Evolutionary conservation across 2,329 filamentous ascomycete species (phyloP), one percentile per base, ranked within the genome.

Genomic region (Apiospora sp.): DNA sequence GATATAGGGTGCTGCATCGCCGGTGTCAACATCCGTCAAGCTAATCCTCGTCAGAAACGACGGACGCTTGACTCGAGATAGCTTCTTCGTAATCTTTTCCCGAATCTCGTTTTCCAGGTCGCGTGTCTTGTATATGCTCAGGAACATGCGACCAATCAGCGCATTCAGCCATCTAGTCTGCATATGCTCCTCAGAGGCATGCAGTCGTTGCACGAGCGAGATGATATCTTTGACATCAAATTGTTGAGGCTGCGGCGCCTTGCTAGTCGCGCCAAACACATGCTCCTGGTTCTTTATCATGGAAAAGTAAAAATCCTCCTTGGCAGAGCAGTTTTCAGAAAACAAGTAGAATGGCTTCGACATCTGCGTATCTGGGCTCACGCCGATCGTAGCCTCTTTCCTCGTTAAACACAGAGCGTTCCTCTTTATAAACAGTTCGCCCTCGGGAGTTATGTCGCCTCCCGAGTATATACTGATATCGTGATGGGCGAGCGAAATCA

Each of bases 261-360:
- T 85, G 71, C 87, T 85, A 30, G 86, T 85, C 2, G 86, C 84
- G 51, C 87, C 87, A 72, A 90, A 87, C 22, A 89, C 88, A 77
- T 92, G 91, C 76, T 95, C 92, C 80, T 97, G 93, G 75, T 95
- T 97, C 77, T 92, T 91, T 51, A 99, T 86, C 77, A 99, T 86
- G 16, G 96, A 93, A 82, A 98, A 96, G 82, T 99, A 99, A 83
- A 99, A 98, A 81, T 99, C 96, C 82, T 99, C 96, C 82, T 99
- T 99, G 67, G 96, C 94, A 0, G 95, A 98, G 81, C 94, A 94
- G 79, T 97, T 98, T 76, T 98, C 95, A 0, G 94, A 97, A 82
- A 98, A 99, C 5, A 99, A 86, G 79, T 92, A 98, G 83, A 98
- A 98, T 0, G 96, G 95, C 76, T 94, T 95, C 8, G 94, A 92